These are phyloP conservation scores for Pseudonitzschia delicatissima DNA, from an alignment of 108 stramenopile genomes.

Conservation along the genomic window DNA sequence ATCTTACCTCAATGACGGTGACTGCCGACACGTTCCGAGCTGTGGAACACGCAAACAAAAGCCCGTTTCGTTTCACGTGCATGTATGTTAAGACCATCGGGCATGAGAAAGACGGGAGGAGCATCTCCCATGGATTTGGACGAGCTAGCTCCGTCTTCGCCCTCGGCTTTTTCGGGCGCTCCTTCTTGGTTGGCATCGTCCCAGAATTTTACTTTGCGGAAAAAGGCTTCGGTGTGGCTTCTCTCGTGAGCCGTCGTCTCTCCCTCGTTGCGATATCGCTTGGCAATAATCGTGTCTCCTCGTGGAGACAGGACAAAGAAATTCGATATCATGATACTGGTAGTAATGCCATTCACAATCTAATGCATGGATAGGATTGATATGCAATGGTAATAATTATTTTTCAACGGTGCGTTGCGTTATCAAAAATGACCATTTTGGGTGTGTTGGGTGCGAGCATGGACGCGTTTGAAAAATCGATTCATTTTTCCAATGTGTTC, in stretches of 20 bases:
- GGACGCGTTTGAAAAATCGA: too few relatives aligned
- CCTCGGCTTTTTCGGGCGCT: background rate
- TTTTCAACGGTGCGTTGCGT: too few relatives aligned
- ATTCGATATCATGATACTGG: constrained; percentile 87
- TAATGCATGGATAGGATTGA: too few relatives aligned
- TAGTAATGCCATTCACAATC: too few relatives aligned
- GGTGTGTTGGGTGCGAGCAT: too few relatives aligned
- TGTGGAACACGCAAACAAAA: constrained; percentile 95
- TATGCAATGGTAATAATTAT: too few relatives aligned
- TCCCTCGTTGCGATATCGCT: constrained; percentile 78
- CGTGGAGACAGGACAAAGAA: constrained; percentile 98
- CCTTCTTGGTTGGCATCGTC: constrained; percentile 37
- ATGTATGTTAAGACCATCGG: constrained; percentile 92
- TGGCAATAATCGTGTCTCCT: constrained; percentile 98
- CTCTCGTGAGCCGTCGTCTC: constrained; percentile 76
- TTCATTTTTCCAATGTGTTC: too few relatives aligned
- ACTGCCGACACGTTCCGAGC: constrained; percentile 85
- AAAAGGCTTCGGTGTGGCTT: constrained; percentile 92
- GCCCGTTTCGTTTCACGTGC: constrained; percentile 93
- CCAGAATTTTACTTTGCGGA: constrained; percentile 97
- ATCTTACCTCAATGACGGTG: constrained; percentile 72
- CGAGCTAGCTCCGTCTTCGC: constrained; percentile 2
- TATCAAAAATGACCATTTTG: too few relatives aligned
- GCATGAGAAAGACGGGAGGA: constrained; percentile 89
- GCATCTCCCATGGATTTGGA: constrained; percentile 69